Evolutionary conservation across 108 stramenopile species (phyloP).

Genomic region (Craspedostauros australis): DNA sequence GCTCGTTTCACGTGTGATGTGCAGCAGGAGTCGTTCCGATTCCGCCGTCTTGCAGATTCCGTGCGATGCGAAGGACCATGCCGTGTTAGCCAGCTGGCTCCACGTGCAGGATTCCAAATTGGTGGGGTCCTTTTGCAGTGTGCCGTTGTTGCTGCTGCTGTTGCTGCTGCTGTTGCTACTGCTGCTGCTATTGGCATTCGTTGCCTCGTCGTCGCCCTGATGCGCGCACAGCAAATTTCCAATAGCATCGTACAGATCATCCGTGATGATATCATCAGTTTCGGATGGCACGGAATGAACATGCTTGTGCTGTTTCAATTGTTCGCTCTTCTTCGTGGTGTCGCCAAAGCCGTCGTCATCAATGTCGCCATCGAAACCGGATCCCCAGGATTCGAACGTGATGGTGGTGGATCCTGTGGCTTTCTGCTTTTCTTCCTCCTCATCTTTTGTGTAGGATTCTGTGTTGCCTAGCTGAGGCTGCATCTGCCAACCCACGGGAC

Average conservation of each 20-base stretch:
- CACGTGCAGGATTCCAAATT: constrained; percentile 56
- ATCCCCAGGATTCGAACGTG: constrained; percentile 38
- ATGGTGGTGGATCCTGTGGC: constrained; percentile 16
- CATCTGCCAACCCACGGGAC: constrained; percentile 66
- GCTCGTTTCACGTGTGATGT: constrained; percentile 44
- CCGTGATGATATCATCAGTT: constrained; percentile 3
- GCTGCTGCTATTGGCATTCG: no score
- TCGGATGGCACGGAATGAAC: no score
- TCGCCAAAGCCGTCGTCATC: background rate
- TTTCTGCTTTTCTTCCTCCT: constrained; percentile 1
- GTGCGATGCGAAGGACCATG: constrained; percentile 74
- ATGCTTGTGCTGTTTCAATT: no score
- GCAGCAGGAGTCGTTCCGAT: constrained; percentile 41
- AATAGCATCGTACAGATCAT: constrained; percentile 57
- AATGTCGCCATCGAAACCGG: background rate
- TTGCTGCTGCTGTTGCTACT: no score
- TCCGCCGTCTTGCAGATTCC: constrained; percentile 41
- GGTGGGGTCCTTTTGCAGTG: no score
- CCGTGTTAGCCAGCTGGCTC: constrained; percentile 71
- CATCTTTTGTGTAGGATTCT: constrained; percentile 1
- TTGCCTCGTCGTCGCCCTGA: constrained; percentile 21
- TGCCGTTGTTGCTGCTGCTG: no score
- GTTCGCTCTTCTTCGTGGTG: no score
- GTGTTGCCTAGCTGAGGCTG: constrained; percentile 46
- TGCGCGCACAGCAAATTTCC: constrained; percentile 39